Evolutionary conservation across 1,284 basidiomycete genomes (phyloP).

Genomic region (Cutaneotrichosporon mucoides): DNA sequence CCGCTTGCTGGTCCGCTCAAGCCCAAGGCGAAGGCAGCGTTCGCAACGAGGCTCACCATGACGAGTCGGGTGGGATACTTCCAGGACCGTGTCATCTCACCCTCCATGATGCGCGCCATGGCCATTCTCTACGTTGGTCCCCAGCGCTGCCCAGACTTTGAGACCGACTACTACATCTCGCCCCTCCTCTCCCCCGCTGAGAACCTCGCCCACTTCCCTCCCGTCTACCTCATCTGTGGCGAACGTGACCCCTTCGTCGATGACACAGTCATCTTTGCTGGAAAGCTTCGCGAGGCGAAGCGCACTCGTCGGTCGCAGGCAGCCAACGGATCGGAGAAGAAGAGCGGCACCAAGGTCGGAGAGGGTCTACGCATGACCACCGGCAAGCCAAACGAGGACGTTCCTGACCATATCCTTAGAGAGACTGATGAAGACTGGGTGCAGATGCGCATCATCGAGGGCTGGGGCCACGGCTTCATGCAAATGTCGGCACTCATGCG

Average conservation of each 20-base stretch:
- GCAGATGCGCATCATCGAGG: conserved; percentile 81
- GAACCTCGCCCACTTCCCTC: conserved; percentile 87
- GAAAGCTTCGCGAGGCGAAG: conserved; percentile 87
- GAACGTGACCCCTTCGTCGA: conserved; percentile 97
- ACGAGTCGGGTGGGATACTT: conserved; percentile 92
- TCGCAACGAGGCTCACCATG: conserved; percentile 89
- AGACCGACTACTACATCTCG: conserved; percentile 89
- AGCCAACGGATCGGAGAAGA: neutral
- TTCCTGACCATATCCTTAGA: conserved; percentile 53
- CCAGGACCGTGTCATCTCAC: conserved; percentile 83
- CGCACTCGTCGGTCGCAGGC: conserved; percentile 66
- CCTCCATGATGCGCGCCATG: conserved; percentile 98
- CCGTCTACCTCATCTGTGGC: conserved; percentile 84
- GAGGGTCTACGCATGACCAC: conserved; percentile 52
- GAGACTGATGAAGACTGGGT: conserved; percentile 93
- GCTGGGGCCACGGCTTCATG: conserved; percentile 89
- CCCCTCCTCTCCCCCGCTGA: conserved; percentile 82
- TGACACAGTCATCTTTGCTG: conserved; percentile 89
- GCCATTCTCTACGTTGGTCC: conserved; percentile 95
- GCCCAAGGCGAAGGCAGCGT: conserved; percentile 50
- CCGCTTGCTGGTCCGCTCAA: conserved; percentile 16
- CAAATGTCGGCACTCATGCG: conserved; percentile 85
- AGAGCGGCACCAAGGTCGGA: conserved; percentile 35
- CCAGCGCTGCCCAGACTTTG: conserved; percentile 84
- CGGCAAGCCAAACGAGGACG: conserved; percentile 2